phyloP scores from a whole-genome alignment of 345 rosid genomes.

The Moricandia moricandioides region DNA sequence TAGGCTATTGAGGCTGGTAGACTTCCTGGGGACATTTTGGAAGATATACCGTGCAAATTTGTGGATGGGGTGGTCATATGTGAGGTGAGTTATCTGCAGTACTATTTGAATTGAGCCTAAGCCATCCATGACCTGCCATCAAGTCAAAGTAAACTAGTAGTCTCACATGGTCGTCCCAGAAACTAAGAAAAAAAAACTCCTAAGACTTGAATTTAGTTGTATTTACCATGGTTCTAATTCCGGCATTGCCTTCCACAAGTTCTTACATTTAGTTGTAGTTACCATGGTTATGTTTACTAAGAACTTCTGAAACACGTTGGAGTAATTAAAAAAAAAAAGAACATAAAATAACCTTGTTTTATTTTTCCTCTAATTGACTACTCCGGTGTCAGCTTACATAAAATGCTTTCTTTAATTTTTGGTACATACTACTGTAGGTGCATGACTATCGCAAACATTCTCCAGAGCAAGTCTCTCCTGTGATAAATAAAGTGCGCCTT shows the following conservation, averaged over 20 bases:
- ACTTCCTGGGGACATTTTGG: conserved; percentile 81
- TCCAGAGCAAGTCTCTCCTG: conserved; percentile 60
- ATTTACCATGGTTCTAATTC: neutral
- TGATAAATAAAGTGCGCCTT: conserved; percentile 61
- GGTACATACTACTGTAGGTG: conserved; percentile 54
- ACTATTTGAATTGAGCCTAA: neutral
- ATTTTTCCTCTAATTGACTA: neutral
- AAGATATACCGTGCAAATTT: conserved; percentile 72
- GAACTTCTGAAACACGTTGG: conserved; percentile 22
- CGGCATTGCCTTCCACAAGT: conserved; percentile 18
- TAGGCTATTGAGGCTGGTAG: conserved; percentile 92
- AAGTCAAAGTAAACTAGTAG: conserved; percentile 1
- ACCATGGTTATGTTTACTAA: neutral
- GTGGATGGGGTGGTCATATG: conserved; percentile 70
- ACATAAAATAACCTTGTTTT: neutral
- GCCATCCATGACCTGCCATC: conserved; percentile 3
- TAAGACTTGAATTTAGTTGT: neutral
- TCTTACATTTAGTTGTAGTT: neutral
- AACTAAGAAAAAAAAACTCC: neutral
- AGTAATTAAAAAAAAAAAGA: neutral
- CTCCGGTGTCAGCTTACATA: conserved; percentile 5
- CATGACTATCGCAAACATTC: conserved; percentile 67
- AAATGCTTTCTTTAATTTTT: neutral
- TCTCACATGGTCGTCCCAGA: neutral
- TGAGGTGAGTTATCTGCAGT: conserved; percentile 56